Evolutionary conservation across 1,139 yeast species (phyloP).

Genomic region (Yamadazyma sp.): DNA sequence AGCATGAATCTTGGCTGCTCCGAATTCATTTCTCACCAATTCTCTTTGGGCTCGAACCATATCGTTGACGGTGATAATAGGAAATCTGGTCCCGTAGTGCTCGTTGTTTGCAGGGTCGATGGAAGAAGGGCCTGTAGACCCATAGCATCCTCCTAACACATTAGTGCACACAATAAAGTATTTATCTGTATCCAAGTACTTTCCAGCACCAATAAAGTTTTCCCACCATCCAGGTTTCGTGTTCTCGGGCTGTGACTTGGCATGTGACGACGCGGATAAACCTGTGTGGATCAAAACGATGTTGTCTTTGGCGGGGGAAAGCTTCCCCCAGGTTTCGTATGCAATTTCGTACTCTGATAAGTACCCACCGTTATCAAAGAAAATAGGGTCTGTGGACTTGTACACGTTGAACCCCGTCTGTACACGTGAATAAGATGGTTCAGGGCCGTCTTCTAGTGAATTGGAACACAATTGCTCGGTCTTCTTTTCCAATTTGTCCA

Average conservation of each 20-base stretch:
- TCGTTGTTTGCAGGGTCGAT: constrained; percentile 66
- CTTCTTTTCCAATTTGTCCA: constrained; percentile 71
- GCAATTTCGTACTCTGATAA: constrained; percentile 78
- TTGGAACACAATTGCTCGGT: constrained; percentile 41
- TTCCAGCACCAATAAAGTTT: constrained; percentile 82
- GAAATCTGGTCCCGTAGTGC: constrained; percentile 83
- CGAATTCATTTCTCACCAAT: constrained; percentile 59
- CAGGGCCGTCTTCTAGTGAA: constrained; percentile 72
- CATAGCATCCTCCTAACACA: constrained; percentile 92
- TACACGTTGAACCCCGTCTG: constrained; percentile 66
- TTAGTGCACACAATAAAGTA: constrained; percentile 85
- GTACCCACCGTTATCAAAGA: constrained; percentile 79
- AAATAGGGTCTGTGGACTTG: constrained; percentile 56
- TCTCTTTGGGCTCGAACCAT: constrained; percentile 89
- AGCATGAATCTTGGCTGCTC: constrained; percentile 66
- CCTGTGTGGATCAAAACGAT: constrained; percentile 87
- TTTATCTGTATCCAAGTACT: constrained; percentile 75
- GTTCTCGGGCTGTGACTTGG: constrained; percentile 77
- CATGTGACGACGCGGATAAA: constrained; percentile 90
- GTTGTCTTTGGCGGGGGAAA: constrained; percentile 63
- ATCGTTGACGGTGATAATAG: constrained; percentile 80
- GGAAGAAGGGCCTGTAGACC: constrained; percentile 91
- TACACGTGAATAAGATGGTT: constrained; percentile 76
- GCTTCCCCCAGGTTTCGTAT: constrained; percentile 86
- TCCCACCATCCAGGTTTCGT: constrained; percentile 95